A percentile compares a stretch with the other conserved stretches of the same genome.
Evolutionary conservation across 2,329 filamentous ascomycete species (phyloP).

Genomic region (Xylariaceae sp.): DNA sequence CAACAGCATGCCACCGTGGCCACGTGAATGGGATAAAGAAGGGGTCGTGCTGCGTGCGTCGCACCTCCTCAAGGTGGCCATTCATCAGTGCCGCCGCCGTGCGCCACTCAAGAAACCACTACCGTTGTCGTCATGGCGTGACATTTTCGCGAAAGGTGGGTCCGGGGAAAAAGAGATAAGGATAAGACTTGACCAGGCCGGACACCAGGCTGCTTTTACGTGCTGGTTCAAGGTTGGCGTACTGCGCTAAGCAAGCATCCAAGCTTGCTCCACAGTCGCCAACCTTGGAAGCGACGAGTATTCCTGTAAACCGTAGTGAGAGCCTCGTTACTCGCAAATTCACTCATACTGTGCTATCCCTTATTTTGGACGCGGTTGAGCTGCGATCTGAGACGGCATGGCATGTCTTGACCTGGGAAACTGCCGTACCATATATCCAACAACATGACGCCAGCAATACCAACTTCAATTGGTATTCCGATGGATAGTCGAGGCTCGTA

Average conservation of each 20-base stretch:
- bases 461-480: neutral
- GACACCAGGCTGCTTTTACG: too few species aligned
- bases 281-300: too few species aligned
- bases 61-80: neutral
- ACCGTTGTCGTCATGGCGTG: neutral
- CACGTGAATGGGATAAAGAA: neutral
- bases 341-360: too few species aligned
- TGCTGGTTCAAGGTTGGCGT: too few species aligned
- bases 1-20: too few species aligned
- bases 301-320: too few species aligned
- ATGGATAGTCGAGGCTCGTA: neutral
- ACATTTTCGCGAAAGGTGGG: neutral
- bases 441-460: neutral
- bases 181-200: neutral
- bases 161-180: neutral
- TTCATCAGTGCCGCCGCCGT: too few species aligned
- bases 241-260: too few species aligned
- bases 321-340: too few species aligned
- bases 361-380: too few species aligned
- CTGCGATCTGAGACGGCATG: neutral
- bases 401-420: neutral
- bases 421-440: neutral
- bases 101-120: neutral
- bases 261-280: too few species aligned
- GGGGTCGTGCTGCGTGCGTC: too few species aligned